Conservation (phyloP, 441 rosid species). For the Brassica hybrid region DNA sequence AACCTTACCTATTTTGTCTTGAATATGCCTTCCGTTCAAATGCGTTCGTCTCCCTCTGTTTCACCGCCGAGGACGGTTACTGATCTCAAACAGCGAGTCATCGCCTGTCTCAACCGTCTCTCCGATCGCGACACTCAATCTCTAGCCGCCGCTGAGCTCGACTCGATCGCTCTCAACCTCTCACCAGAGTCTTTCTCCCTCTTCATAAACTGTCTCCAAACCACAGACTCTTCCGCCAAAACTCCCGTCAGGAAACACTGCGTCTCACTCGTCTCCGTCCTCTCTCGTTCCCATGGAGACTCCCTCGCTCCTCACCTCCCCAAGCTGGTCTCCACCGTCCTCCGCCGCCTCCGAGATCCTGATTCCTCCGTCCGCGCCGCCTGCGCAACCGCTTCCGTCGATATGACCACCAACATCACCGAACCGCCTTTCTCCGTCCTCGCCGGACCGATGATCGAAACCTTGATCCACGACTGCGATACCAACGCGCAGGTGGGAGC, state of each 20-base stretch:
- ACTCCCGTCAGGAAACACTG: constrained; percentile 89
- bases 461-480: constrained; percentile 76
- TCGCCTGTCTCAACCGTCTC: constrained; percentile 81
- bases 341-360: constrained; percentile 79
- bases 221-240: constrained; percentile 74
- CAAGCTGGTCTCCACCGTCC: constrained; percentile 71
- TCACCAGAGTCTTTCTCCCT: constrained; percentile 60
- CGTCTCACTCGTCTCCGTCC: constrained; percentile 66
- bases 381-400: constrained; percentile 67
- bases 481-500: constrained; percentile 76
- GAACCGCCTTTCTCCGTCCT: constrained; percentile 61
- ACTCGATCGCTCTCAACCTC: constrained; percentile 66
- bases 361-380: constrained; percentile 89
- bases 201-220: constrained; percentile 73
- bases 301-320: constrained; percentile 74
- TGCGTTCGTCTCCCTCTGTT: constrained; percentile 34
- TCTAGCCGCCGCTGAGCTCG: constrained; percentile 77
- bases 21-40: constrained; percentile 39
- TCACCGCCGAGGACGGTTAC: constrained; percentile 42
- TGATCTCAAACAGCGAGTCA: constrained; percentile 74
- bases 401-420: constrained; percentile 67
- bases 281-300: constrained; percentile 77
- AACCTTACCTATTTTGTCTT: neutral
- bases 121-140: constrained; percentile 88
- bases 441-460: constrained; percentile 68